Evolutionary conservation across 1,284 basidiomycete species (phyloP), one percentile per base, ranked within the genome.

Genomic region (Amylostereum areolatum): DNA sequence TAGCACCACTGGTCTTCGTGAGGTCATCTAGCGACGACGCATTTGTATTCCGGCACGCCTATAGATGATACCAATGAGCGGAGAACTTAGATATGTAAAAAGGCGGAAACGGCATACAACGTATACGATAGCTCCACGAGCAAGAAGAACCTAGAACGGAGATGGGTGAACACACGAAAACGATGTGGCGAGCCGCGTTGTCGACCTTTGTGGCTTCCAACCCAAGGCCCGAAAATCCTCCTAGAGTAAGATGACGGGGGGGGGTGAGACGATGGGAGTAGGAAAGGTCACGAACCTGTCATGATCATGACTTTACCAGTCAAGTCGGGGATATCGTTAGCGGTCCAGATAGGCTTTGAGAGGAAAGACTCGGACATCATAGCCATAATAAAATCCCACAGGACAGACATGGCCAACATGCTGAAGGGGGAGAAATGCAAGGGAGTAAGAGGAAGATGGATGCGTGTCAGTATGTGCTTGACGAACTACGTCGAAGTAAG

Each of bases 321-420:
- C 54, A 82, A 70, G 57, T 81, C 75, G 0, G 77, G 76, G 3
- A 85, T 73, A 43, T 81, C 67, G 1, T 66, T 65, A 0, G 62
- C 62, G 2, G 55, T 65, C 66, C 73, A 81, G 35, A 59, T 59
- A 2, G 76, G 59, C 51, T 65, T 67, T 1, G 75, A 72, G 41
- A 75, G 75, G 25, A 43, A 43, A 25, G 37, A 39, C 27, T 39
- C 37, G n/a, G n/a, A 6, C 37, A 39, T 39, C 37, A 39, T 39
- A 39, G 37, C n/a, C 6, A n/a, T 25, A 39, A 39, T 39, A 25
- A 39, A 39, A n/a, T 39, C 37, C 37, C 37, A 39, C 6, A 39
- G 7, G 27, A 39, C 37, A 39, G n/a, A 12, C 37, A 39, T 39
- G n/a, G 7, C 12, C 7, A n/a, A n/a, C n/a, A 5, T 39, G 7